A percentile compares a stretch with the other conserved stretches of the same genome.
Evolutionary conservation across 148 eudicot species (phyloP).

Genomic region (Agrostemma githago): DNA sequence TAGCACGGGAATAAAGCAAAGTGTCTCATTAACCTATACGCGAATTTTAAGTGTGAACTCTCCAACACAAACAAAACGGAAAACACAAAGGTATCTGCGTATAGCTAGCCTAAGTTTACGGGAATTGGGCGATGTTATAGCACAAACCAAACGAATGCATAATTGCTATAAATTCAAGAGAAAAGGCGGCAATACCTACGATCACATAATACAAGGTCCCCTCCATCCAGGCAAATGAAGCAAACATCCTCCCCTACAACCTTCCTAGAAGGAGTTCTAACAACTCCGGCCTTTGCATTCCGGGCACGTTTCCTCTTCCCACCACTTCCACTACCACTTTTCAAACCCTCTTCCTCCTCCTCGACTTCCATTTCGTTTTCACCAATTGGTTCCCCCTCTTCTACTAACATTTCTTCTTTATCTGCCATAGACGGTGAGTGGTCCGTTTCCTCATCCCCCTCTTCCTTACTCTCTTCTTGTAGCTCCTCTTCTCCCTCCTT

Average conservation of each 20-base stretch:
- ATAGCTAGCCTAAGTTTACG: background rate
- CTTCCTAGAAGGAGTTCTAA: constrained; percentile 42
- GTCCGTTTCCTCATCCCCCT: constrained; percentile 20
- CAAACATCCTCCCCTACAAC: constrained; percentile 81
- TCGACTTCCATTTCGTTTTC: constrained; percentile 23
- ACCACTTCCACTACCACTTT: constrained; percentile 41
- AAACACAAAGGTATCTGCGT: background rate
- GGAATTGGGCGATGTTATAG: background rate
- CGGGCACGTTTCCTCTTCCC: constrained; percentile 77
- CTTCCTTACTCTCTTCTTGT: constrained; percentile 10
- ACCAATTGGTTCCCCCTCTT: constrained; percentile 28
- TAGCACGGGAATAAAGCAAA: no score
- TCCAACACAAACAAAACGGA: no score
- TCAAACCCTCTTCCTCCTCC: constrained; percentile 31
- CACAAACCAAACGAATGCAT: background rate
- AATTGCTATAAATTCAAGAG: background rate
- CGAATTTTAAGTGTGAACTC: no score
- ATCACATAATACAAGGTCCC: constrained; percentile 88
- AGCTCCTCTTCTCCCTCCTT: constrained; percentile 14
- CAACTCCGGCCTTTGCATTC: constrained; percentile 27
- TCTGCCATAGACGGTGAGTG: constrained; percentile 8
- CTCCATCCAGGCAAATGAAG: constrained; percentile 95
- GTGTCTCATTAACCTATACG: no score
- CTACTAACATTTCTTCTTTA: constrained; percentile 26
- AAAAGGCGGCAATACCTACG: constrained; percentile 46